A percentile compares a stretch with the other conserved stretches of the same genome.
Conservation (phyloP, 441 rosid species). For the Eruca vesicaria region DNA sequence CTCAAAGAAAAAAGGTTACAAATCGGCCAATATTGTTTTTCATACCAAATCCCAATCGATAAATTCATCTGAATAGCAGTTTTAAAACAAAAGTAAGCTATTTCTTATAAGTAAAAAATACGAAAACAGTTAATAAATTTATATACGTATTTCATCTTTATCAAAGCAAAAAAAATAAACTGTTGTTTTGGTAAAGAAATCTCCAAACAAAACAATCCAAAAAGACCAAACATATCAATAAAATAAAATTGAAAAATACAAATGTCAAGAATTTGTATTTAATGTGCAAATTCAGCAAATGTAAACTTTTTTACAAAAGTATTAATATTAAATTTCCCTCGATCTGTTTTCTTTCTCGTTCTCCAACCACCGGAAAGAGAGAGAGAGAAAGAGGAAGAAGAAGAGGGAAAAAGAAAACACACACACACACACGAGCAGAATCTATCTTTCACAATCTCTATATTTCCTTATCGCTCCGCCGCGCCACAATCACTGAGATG, state of each 20-base stretch:
- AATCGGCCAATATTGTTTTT: no score
- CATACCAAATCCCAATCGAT: no score
- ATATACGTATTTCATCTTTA: not conserved
- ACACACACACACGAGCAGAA: constrained; percentile 5
- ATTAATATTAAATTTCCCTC: not conserved
- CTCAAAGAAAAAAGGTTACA: no score
- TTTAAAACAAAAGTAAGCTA: not conserved
- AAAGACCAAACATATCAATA: constrained; percentile 9
- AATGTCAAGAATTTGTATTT: not conserved
- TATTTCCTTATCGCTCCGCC: constrained; percentile 1
- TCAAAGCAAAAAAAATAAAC: not conserved
- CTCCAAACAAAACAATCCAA: constrained; percentile 15
- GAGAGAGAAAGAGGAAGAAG: no score
- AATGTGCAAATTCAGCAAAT: constrained; percentile 21
- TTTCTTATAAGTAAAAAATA: not conserved
- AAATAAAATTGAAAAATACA: not conserved
- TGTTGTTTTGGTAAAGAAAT: not conserved
- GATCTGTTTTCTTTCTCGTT: constrained; percentile 32
- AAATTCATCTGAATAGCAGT: not conserved
- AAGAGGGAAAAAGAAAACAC: not conserved
- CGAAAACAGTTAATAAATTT: not conserved
- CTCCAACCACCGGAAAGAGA: constrained; percentile 34
- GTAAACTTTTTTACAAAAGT: not conserved
- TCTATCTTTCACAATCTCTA: not conserved
- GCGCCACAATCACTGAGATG: constrained; percentile 17